Evolutionary conservation across 169 alveolate genomes (phyloP).

Genomic region (Plasmodium adleri): DNA sequence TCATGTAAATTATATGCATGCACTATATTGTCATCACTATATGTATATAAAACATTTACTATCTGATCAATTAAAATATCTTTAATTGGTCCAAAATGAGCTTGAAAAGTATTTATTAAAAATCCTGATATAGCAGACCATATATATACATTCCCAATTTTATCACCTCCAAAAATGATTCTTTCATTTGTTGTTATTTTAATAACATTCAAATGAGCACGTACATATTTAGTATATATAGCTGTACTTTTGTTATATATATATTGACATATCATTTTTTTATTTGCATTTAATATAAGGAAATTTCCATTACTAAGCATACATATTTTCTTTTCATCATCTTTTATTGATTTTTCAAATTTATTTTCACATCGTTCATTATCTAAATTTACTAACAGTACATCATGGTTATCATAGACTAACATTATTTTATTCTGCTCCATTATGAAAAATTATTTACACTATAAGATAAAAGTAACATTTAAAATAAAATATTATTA

Average conservation of each 20-base stretch:
- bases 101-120: conserved; percentile 70
- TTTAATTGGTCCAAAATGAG: conserved; percentile 62
- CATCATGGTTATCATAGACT: conserved; percentile 51
- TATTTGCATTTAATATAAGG: conserved; percentile 38
- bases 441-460: conserved; percentile 1
- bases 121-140: conserved; percentile 68
- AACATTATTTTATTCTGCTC: conserved; percentile 52
- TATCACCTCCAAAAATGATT: conserved; percentile 72
- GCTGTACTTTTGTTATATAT: conserved; percentile 30
- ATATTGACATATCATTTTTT: conserved; percentile 48
- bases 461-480: neutral
- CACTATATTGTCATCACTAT: conserved; percentile 64
- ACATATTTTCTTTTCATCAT: conserved; percentile 50
- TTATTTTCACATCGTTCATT: conserved; percentile 71
- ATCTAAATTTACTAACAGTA: conserved; percentile 49
- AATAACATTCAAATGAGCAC: conserved; percentile 58
- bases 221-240: conserved; percentile 39
- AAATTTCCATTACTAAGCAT: conserved; percentile 67
- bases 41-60: conserved; percentile 60
- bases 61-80: conserved; percentile 66
- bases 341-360: conserved; percentile 48
- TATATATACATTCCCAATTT: conserved; percentile 54
- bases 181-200: conserved; percentile 53
- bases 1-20: conserved; percentile 73
- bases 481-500: too few species aligned